These are phyloP conservation scores for Alliaria petiolata DNA, from an alignment of 345 rosid genomes.

Conservation along the genomic window DNA sequence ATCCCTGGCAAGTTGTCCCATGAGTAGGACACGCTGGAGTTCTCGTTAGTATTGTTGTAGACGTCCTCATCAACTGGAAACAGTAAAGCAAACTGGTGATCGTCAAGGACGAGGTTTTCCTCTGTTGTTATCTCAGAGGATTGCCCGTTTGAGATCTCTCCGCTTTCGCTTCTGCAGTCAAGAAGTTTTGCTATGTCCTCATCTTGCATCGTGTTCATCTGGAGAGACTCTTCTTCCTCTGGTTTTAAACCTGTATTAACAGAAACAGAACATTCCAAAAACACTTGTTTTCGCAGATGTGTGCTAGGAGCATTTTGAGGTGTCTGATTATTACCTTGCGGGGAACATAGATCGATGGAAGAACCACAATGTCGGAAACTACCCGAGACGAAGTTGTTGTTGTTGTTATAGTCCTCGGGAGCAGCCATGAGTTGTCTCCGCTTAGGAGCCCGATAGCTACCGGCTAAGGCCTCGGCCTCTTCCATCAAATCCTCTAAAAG, in stretches of 20 bases:
- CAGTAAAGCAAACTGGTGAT: conserved; percentile 46
- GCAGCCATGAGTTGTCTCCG: conserved; percentile 13
- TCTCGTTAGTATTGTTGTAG: conserved; percentile 17
- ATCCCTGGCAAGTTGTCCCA: conserved; percentile 47
- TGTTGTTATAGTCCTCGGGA: not conserved
- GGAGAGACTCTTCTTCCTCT: conserved; percentile 32
- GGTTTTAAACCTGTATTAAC: conserved; percentile 21
- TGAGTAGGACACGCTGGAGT: conserved; percentile 22
- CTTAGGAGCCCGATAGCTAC: not conserved
- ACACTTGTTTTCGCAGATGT: not conserved
- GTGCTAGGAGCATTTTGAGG: not conserved
- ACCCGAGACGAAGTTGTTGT: not conserved
- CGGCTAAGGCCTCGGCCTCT: conserved; percentile 35
- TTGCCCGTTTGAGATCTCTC: conserved; percentile 43
- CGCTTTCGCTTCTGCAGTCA: conserved; percentile 24
- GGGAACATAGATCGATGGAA: not conserved
- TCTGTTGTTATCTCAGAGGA: conserved; percentile 42
- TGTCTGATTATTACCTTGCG: conserved; percentile 14
- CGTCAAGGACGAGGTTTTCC: conserved; percentile 41
- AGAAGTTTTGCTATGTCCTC: conserved; percentile 41
- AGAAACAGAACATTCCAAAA: not conserved
- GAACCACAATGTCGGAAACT: not conserved
- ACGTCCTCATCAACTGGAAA: conserved; percentile 30
- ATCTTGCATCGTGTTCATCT: conserved; percentile 24
- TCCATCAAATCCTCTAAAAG: conserved; percentile 48